These are phyloP conservation scores for Knufia fluminis DNA, from an alignment of 2,329 filamentous ascomycete species.

Conservation along the genomic window DNA sequence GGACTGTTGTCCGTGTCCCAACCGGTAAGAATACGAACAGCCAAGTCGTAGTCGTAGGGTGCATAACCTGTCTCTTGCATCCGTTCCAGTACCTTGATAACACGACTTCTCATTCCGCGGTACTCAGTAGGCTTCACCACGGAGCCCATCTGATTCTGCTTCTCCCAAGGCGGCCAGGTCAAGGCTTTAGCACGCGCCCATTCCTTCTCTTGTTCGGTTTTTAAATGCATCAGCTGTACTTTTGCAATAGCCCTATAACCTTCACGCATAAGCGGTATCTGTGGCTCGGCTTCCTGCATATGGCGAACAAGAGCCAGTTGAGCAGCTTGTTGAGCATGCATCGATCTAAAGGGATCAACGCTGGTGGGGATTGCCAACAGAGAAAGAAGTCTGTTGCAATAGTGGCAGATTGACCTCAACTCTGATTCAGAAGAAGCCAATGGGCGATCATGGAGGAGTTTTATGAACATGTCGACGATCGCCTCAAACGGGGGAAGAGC, in stretches of 20 bases:
- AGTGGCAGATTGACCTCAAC: conserved; percentile 11
- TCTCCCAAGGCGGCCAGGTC: conserved; percentile 56
- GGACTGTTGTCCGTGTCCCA: conserved; percentile 56
- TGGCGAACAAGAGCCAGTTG: conserved; percentile 48
- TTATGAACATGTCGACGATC: conserved; percentile 27
- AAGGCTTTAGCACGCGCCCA: conserved; percentile 51
- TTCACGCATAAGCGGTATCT: conserved; percentile 46
- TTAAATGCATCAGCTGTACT: conserved; percentile 49
- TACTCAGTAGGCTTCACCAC: conserved; percentile 36
- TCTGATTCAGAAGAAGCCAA: conserved; percentile 6
- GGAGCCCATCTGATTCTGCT: conserved; percentile 50
- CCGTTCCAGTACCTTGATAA: conserved; percentile 45
- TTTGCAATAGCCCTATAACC: conserved; percentile 49
- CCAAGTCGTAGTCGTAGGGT: conserved; percentile 42
- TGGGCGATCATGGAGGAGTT: conserved; percentile 20
- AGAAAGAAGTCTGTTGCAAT: conserved; percentile 41
- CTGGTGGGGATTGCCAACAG: conserved; percentile 41
- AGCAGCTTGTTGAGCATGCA: conserved; percentile 44
- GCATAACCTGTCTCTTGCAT: conserved; percentile 54
- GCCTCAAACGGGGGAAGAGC: conserved; percentile 39
- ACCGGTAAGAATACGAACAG: conserved; percentile 47
- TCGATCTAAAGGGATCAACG: conserved; percentile 41
- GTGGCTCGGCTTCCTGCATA: conserved; percentile 47
- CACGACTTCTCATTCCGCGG: conserved; percentile 48
- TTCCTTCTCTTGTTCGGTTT: conserved; percentile 46